These are phyloP conservation scores for Glycine soja DNA, from an alignment of 306 rosid species.

Conservation along the genomic window DNA sequence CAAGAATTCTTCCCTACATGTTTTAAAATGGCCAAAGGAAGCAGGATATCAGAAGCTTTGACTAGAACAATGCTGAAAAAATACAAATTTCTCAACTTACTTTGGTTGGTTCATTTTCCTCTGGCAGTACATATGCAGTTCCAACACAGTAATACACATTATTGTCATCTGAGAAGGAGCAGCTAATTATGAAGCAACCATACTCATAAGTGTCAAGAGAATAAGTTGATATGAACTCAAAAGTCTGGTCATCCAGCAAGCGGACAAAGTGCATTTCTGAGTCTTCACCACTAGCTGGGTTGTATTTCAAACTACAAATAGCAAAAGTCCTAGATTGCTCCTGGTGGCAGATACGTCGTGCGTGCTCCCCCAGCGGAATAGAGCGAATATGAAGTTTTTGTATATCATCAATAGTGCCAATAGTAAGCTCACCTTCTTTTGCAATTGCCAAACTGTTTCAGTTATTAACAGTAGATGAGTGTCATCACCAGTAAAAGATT, in stretches of 20 bases:
- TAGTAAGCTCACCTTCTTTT: slow-evolving; percentile 97
- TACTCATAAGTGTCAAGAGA: slow-evolving; percentile 84
- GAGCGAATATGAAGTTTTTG: slow-evolving; percentile 99
- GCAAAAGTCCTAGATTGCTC: slow-evolving; percentile 97
- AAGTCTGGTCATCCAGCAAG: slow-evolving; percentile 94
- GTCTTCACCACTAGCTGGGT: slow-evolving; percentile 80
- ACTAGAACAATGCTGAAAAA: slow-evolving; percentile 24
- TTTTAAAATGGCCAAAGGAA: slow-evolving; percentile 33
- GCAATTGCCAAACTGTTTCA: slow-evolving; percentile 92
- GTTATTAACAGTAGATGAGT: slow-evolving; percentile 35
- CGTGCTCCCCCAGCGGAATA: slow-evolving; percentile 93
- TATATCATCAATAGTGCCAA: slow-evolving; percentile 97
- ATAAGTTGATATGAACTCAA: slow-evolving; percentile 85
- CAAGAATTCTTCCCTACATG: slow-evolving; percentile 90
- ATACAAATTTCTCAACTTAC: slow-evolving; percentile 47
- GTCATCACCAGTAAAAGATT: background rate
- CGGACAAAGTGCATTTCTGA: slow-evolving; percentile 89
- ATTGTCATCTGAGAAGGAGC: slow-evolving; percentile 96
- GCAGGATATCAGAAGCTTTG: slow-evolving; percentile 34
- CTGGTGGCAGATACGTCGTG: slow-evolving; percentile 95
- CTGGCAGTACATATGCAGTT: slow-evolving; percentile 94
- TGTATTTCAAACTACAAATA: slow-evolving; percentile 79
- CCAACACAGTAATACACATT: slow-evolving; percentile 95
- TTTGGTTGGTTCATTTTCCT: slow-evolving; percentile 96
- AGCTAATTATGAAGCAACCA: slow-evolving; percentile 94